These are phyloP conservation scores for Zymoseptoria tritici DNA, from an alignment of 2,329 filamentous ascomycete species.

Conservation along the genomic window DNA sequence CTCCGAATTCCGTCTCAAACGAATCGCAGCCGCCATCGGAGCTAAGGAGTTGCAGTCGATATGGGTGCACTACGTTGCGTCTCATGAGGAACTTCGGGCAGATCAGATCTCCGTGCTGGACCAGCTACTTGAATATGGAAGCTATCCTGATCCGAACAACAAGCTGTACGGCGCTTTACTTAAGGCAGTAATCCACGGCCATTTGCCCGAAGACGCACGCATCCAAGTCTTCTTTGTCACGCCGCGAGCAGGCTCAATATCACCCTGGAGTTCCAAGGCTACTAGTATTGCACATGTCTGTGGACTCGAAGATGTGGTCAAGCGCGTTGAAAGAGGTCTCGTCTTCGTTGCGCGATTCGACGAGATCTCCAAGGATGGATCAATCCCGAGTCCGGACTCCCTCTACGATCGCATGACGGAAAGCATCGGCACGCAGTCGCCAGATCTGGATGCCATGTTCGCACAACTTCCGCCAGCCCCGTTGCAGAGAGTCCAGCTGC, in stretches of 20 bases:
- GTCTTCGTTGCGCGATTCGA: conserved; percentile 62
- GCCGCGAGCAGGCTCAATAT: conserved; percentile 74
- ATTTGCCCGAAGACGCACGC: conserved; percentile 43
- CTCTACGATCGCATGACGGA: conserved; percentile 97
- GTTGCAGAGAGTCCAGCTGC: conserved; percentile 66
- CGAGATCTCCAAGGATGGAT: conserved; percentile 39
- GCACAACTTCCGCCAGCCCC: conserved; percentile 57
- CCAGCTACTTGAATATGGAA: conserved; percentile 55
- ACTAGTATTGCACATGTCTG: conserved; percentile 92
- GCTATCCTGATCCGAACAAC: conserved; percentile 40
- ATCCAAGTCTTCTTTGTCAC: conserved; percentile 62
- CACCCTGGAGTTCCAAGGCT: conserved; percentile 95
- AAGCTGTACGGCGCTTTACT: conserved; percentile 38
- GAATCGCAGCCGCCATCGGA: conserved; percentile 40
- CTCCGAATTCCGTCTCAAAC: conserved; percentile 43
- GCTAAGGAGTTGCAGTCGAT: conserved; percentile 42
- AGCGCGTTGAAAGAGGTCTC: conserved; percentile 81
- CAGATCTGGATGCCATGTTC: conserved; percentile 71
- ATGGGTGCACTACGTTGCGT: conserved; percentile 46
- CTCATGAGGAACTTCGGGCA: conserved; percentile 33
- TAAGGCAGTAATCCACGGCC: conserved; percentile 43
- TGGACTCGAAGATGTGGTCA: conserved; percentile 62
- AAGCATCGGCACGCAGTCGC: conserved; percentile 58
- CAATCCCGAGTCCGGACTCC: conserved; percentile 57
- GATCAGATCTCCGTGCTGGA: conserved; percentile 47